Evolutionary conservation across 768 basidiomycete genomes (phyloP), one percentile per base, ranked within the genome.

Genomic region (Asterophora parasitica): DNA sequence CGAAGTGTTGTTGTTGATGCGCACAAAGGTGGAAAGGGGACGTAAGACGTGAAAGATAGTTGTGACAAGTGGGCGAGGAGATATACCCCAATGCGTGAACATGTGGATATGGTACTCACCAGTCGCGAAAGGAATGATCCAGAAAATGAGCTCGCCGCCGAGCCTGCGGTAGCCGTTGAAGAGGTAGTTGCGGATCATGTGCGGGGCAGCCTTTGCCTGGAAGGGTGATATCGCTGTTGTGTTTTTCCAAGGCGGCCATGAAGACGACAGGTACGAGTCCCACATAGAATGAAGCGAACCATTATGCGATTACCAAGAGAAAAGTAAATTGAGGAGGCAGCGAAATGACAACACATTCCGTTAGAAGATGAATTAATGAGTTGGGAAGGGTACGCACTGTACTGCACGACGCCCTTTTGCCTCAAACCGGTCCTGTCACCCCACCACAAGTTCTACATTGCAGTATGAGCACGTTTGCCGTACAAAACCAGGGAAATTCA

Each of bases 161-260:
- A 92, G 64, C 53, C 93, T 82, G 45, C 76, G 77, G 75, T 83
- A 88, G 31, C 91, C 92, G 68, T 92, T 92, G 78, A 92, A 90
- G 57, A 92, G 62, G 74, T 89, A 95, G 55, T 68, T 79, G 46
- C 76, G 74, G 61, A 92, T 63, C 59, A 83, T 78, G 46, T 86
- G 73, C 40, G 85, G 82, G 34, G 83, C 78, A 13, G 88, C 81
- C 50, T 80, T 82, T 55, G 86, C 78, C 64, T 84, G 82, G 73
- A 79, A 87, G 7, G 91, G 88, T n/a, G 92, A 92, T 53, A 93
- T 60, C 54, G 77, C 93, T 96, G 37, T 20, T 37, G 42, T 8
- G 17, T n/a, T 38, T 31, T 31, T 31, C 30, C 30, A 8, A 31
- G 30, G 30, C 30, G 30, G 30, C 12, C 30, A 31, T 2, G 9